These are phyloP conservation scores for Aspergillus texensis DNA, from an alignment of 2,329 filamentous ascomycete species.

Conservation along the genomic window DNA sequence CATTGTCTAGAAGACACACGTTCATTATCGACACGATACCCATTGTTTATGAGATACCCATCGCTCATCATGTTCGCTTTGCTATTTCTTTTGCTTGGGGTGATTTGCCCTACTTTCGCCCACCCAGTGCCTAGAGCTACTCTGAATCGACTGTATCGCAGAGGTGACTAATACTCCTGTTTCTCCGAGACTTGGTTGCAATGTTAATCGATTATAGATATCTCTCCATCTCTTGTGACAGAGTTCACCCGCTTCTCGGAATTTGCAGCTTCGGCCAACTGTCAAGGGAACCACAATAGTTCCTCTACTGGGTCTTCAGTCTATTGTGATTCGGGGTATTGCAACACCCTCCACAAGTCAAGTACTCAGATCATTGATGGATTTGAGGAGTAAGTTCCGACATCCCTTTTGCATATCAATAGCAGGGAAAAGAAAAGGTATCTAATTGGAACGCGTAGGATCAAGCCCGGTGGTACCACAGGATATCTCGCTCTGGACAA, in stretches of 20 bases:
- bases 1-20: not conserved
- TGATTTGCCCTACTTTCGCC: not conserved
- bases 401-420: not conserved
- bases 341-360: not conserved
- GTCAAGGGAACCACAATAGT: slow-evolving; percentile 8
- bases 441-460: not conserved
- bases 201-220: not conserved
- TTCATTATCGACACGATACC: not conserved
- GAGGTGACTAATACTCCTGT: not conserved
- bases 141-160: not conserved
- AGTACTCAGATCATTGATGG: slow-evolving; percentile 6
- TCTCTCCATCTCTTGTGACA: not conserved
- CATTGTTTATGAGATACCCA: not conserved
- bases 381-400: not conserved
- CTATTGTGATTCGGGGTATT: slow-evolving; percentile 8
- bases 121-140: not conserved
- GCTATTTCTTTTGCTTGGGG: not conserved
- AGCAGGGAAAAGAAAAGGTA: too few species aligned
- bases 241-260: slow-evolving; percentile 6
- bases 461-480: slow-evolving; percentile 6
- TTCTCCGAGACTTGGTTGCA: not conserved
- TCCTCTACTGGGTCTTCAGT: slow-evolving; percentile 2
- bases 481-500: slow-evolving; percentile 9
- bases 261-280: slow-evolving; percentile 5
- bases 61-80: not conserved